Evolutionary conservation across 2,329 filamentous ascomycete genomes (phyloP), one percentile per base, ranked within the genome.

Genomic region (Fusarium fracticaudum): DNA sequence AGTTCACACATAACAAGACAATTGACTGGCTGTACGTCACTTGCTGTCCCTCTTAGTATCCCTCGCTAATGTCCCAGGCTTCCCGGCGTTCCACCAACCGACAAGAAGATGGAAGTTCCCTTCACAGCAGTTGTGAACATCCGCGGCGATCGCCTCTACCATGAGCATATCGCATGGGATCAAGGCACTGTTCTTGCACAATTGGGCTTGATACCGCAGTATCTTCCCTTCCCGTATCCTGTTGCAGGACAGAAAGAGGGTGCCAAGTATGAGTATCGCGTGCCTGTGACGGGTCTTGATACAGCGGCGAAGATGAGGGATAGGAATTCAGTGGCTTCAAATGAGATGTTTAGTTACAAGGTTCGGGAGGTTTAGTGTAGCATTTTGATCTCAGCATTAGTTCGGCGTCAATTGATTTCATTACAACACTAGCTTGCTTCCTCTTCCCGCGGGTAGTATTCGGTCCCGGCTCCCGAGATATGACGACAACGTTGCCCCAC

Each of bases 101-200:
- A 85, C 40, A 84, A 83, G 57, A 82, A 84, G 8, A 85, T 91
- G 17, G 84, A 88, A 44, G 84, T 93, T 17, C 88, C 91, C 0
- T 87, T 92, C 54, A 91, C 90, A 1, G 87, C 87, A 5, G 85
- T 93, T 5, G 90, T 93, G 1, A 90, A 90, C 38, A 85, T 93
- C 57, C 85, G 91, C 0, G 91, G 91, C 1, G 90, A 92, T 60
- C 85, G 89, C 4, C 80, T 93, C 2, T 91, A 89, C 67, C 89
- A 92, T 64, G 91, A 93, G 76, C 91, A 92, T 70, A 90, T 93
- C 18, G 85, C 87, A 15, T 93, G 91, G 91, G 91, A 93, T 64
- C 91, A 93, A 76, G 89, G 86, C 0, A 92, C 88, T 1, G 89
- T 89, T 14, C 80, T 93, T n/a, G 81, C 86, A 9, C 90, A 92